Evolutionary conservation across 2,329 filamentous ascomycete genomes (phyloP).

Genomic region (Gaeumannomyces tritici): DNA sequence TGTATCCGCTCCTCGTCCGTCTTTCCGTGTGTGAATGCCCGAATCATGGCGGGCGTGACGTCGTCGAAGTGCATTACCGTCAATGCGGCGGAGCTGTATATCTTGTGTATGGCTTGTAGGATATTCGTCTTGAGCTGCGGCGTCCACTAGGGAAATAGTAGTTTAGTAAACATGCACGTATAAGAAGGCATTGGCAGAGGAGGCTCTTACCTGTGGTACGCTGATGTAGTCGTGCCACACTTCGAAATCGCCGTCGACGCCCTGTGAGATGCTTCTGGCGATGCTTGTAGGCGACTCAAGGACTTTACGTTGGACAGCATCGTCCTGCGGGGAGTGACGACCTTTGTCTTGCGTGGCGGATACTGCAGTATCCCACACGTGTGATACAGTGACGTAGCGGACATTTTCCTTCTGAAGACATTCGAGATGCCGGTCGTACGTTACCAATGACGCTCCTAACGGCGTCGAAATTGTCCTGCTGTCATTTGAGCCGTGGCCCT

Average conservation of each 20-base stretch:
- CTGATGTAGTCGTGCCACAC: slow-evolving; percentile 14
- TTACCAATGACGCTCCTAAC: background rate
- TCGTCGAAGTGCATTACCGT: slow-evolving; percentile 6
- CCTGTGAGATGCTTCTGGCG: background rate
- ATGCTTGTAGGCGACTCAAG: background rate
- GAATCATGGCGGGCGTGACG: background rate
- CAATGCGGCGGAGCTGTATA: slow-evolving; percentile 5
- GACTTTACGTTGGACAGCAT: background rate
- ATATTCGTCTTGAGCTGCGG: slow-evolving; percentile 4
- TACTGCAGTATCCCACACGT: background rate
- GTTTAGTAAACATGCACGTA: background rate
- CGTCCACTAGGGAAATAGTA: background rate
- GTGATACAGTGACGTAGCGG: background rate
- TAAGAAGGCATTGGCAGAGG: background rate
- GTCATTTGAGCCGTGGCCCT: background rate
- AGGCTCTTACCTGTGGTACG: slow-evolving; percentile 8
- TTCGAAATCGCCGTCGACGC: slow-evolving; percentile 10
- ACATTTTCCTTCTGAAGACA: background rate
- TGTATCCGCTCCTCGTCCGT: slow-evolving; percentile 1
- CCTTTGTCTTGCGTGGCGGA: background rate
- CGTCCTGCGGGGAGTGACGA: background rate
- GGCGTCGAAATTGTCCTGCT: background rate
- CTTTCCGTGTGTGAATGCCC: background rate
- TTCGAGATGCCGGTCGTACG: background rate
- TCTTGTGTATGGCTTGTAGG: slow-evolving; percentile 5